Percentiles rank a stretch among this genome's conserved stretches.
Evolutionary conservation across 306 rosid genomes (phyloP).

Genomic region (Trifolium fragiferum): DNA sequence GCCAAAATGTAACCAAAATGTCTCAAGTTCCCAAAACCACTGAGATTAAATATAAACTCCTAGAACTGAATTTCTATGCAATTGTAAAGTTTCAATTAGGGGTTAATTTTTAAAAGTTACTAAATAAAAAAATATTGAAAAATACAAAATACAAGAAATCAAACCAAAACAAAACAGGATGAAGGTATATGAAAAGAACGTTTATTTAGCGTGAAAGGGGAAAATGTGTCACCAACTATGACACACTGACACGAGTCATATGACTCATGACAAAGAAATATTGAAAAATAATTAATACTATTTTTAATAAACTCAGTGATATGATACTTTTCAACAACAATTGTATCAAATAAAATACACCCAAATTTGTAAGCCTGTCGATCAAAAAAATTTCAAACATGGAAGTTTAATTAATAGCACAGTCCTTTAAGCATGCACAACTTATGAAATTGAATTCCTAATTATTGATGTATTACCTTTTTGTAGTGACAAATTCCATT

Average conservation of each 20-base stretch:
- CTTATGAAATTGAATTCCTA: conserved; percentile 1
- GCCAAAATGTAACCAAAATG: background rate
- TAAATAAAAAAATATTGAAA: conserved; percentile 18
- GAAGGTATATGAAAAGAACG: conserved; percentile 26
- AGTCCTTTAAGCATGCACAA: too few species aligned
- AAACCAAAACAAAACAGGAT: conserved; percentile 8
- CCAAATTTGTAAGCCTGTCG: conserved; percentile 4
- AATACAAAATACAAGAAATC: background rate
- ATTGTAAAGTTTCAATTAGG: conserved; percentile 12
- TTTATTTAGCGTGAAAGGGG: conserved; percentile 23
- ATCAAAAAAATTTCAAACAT: conserved; percentile 4
- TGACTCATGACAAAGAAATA: conserved; percentile 29
- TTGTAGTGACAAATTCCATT: too few species aligned
- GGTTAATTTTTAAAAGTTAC: conserved; percentile 14
- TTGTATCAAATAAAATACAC: conserved; percentile 13
- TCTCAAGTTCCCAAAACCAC: conserved; percentile 27
- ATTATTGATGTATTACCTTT: background rate
- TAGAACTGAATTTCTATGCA: background rate
- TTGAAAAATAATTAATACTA: conserved; percentile 2
- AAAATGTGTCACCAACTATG: conserved; percentile 25
- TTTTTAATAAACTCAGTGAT: background rate
- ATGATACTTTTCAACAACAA: conserved; percentile 3
- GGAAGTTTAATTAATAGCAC: background rate
- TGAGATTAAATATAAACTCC: background rate
- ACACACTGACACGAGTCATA: conserved; percentile 5